These are phyloP conservation scores for Thoreauomyces humboldtii DNA, from an alignment of 192 early-diverging fungal genomes.

Conservation along the genomic window DNA sequence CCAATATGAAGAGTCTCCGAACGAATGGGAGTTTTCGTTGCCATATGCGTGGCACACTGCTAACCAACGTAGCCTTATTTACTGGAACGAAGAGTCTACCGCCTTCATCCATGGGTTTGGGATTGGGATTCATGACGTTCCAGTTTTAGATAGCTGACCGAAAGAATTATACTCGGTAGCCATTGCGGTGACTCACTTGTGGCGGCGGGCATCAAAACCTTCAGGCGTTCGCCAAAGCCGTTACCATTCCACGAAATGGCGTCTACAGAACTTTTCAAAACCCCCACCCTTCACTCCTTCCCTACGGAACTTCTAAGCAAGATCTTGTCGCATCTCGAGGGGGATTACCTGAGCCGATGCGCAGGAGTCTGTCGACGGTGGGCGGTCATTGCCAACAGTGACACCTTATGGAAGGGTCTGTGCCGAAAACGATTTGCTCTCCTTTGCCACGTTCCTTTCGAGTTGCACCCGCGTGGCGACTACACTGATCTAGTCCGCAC, in stretches of 20 bases:
- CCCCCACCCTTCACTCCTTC: conserved; percentile 3
- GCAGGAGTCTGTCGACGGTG: conserved; percentile 4
- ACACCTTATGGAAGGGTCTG: conserved; percentile 18
- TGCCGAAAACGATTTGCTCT: conserved; percentile 23
- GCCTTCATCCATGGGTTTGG: conserved; percentile 14
- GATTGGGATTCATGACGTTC: no score
- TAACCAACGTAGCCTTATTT: conserved; percentile 55
- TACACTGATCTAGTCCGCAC: conserved; percentile 18
- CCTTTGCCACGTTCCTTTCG: conserved; percentile 23
- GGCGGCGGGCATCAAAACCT: no score
- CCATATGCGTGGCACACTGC: conserved; percentile 65
- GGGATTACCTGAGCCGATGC: background rate
- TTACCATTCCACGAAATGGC: no score
- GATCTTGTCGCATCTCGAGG: conserved; percentile 9
- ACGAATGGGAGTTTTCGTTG: conserved; percentile 59
- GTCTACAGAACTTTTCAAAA: no score
- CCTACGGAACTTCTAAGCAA: conserved; percentile 9
- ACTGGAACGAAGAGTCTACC: conserved; percentile 69
- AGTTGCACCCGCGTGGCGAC: conserved; percentile 35
- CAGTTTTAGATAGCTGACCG: no score
- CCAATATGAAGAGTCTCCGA: conserved; percentile 62
- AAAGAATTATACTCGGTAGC: no score
- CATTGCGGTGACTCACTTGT: no score
- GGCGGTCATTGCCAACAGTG: conserved; percentile 1
- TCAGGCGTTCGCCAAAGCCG: no score